These are phyloP conservation scores for Yarrowia hollandica DNA, from an alignment of 805 yeast genomes.

Conservation along the genomic window DNA sequence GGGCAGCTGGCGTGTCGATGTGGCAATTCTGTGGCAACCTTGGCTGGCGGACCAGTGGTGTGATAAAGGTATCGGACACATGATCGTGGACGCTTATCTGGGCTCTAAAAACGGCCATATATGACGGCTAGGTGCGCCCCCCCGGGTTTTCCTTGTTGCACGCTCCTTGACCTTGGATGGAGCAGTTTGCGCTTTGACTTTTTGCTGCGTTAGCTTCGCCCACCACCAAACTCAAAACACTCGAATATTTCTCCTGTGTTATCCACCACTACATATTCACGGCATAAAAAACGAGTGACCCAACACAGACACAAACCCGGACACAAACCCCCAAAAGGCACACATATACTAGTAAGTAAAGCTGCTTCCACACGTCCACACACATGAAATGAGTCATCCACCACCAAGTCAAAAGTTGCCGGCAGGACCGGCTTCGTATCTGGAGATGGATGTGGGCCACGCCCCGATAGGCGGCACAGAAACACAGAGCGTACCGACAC, in stretches of 20 bases:
- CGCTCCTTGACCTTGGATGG: neutral
- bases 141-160: slow-evolving; percentile 1
- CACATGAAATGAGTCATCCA: slow-evolving; percentile 27
- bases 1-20: too few species aligned
- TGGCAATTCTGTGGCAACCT: too few species aligned
- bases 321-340: neutral
- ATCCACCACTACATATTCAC: slow-evolving; percentile 25
- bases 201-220: slow-evolving; percentile 25
- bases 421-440: slow-evolving; percentile 29
- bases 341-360: slow-evolving; percentile 15
- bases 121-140: slow-evolving; percentile 5
- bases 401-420: slow-evolving; percentile 27
- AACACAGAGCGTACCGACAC: slow-evolving; percentile 4
- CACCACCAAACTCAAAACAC: slow-evolving; percentile 27
- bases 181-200: neutral
- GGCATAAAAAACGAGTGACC: slow-evolving; percentile 7
- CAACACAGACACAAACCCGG: neutral
- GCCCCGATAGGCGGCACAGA: slow-evolving; percentile 11
- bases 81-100: neutral
- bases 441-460: slow-evolving; percentile 26
- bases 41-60: too few species aligned
- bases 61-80: too few species aligned
- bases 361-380: slow-evolving; percentile 1
- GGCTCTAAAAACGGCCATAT: neutral
- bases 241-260: slow-evolving; percentile 21